Percentiles rank a stretch among this genome's conserved stretches.
Conservation (phyloP, 2,329 filamentous ascomycete genomes). For the Neurospora sp. region DNA sequence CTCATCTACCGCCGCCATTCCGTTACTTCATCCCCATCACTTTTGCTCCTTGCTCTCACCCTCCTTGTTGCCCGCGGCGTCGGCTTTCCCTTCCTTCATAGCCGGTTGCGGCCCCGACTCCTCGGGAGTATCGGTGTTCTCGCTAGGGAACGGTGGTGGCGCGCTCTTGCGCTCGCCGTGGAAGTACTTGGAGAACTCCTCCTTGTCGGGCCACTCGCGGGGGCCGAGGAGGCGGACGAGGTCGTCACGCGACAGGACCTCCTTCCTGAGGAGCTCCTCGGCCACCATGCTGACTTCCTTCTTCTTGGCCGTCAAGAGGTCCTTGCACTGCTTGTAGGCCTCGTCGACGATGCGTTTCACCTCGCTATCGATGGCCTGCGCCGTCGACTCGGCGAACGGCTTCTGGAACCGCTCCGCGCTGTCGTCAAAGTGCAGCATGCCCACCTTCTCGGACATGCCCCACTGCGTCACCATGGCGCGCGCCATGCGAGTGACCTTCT, state of each 20-base stretch:
- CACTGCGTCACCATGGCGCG: constrained; percentile 98
- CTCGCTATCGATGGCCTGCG: constrained; percentile 82
- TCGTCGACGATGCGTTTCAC: constrained; percentile 86
- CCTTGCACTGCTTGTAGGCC: constrained; percentile 83
- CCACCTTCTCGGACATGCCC: constrained; percentile 94
- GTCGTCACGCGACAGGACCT: constrained; percentile 84
- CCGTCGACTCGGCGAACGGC: constrained; percentile 91
- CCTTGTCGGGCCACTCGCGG: constrained; percentile 71
- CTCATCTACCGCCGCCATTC: background rate
- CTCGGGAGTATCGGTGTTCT: constrained; percentile 30
- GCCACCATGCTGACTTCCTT: constrained; percentile 79
- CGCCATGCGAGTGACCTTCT: constrained; percentile 94
- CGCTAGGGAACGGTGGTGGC: constrained; percentile 44
- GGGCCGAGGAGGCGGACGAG: constrained; percentile 81
- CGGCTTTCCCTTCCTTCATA: constrained; percentile 5
- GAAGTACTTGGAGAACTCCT: constrained; percentile 95
- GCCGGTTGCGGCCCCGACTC: constrained; percentile 11
- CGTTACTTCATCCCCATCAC: background rate
- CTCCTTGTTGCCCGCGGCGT: constrained; percentile 1
- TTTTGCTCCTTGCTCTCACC: background rate
- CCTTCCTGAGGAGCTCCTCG: constrained; percentile 85
- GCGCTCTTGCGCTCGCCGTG: constrained; percentile 44
- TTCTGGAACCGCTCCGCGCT: constrained; percentile 77
- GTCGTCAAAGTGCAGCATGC: constrained; percentile 83
- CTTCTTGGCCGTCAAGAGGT: constrained; percentile 77